Evolutionary conservation across 2,329 filamentous ascomycete species (phyloP).

Genomic region (Diaporthe citrichinensis): DNA sequence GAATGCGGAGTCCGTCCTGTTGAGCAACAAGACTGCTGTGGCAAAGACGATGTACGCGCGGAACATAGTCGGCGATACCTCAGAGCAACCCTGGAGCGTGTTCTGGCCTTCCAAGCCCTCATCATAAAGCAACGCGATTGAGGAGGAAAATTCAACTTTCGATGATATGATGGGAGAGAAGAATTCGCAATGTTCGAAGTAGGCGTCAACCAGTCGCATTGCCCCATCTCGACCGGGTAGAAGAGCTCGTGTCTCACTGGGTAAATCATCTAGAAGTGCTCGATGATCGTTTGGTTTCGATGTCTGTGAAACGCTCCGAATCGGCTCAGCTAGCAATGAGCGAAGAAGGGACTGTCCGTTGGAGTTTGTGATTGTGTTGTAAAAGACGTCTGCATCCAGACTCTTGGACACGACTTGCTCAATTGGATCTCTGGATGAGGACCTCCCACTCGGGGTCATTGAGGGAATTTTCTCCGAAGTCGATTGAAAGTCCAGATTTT

Average conservation of each 20-base stretch:
- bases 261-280: neutral
- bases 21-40: neutral
- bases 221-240: neutral
- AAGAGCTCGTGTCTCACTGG: neutral
- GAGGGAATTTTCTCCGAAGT: neutral
- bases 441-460: neutral
- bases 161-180: neutral
- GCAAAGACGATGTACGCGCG: neutral
- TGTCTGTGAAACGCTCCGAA: neutral
- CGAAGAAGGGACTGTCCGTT: slow-evolving; percentile 5
- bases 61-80: neutral
- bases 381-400: slow-evolving; percentile 7
- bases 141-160: neutral
- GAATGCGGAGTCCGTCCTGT: neutral
- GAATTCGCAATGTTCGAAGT: neutral
- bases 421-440: slow-evolving; percentile 2
- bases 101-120: neutral
- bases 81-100: neutral
- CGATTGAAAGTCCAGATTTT: neutral
- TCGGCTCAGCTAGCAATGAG: slow-evolving; percentile 6
- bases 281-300: neutral
- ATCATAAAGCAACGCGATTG: neutral
- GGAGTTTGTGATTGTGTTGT: slow-evolving; percentile 8
- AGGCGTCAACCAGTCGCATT: neutral
- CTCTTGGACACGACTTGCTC: neutral